Percentiles rank a stretch among this genome's conserved stretches.
These are phyloP conservation scores for Neurospora sp. DNA, from an alignment of 495 filamentous ascomycete genomes.

Conservation along the genomic window DNA sequence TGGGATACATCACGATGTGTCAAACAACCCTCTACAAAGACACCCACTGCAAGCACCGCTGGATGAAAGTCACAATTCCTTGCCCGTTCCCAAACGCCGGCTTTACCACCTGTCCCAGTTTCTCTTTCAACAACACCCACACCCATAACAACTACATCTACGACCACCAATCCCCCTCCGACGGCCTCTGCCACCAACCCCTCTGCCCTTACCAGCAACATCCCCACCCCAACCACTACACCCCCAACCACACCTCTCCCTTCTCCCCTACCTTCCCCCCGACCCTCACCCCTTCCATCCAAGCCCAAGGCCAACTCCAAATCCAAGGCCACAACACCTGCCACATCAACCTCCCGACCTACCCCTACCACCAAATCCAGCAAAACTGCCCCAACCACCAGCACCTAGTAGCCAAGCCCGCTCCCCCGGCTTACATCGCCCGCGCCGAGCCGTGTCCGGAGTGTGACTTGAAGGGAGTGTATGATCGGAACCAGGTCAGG, in stretches of 20 bases:
- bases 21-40: constrained; percentile 23
- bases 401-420: constrained; percentile 6
- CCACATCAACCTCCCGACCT: neutral
- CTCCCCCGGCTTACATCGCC: constrained; percentile 9
- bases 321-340: neutral
- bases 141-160: neutral
- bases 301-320: neutral
- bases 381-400: neutral
- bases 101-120: constrained; percentile 25
- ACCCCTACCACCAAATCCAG: neutral
- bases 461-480: constrained; percentile 18
- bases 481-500: constrained; percentile 27
- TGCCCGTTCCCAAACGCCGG: too few species aligned
- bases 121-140: constrained; percentile 16
- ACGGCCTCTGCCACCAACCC: neutral
- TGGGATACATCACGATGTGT: too few species aligned
- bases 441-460: constrained; percentile 14
- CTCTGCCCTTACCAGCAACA: neutral
- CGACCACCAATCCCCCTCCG: neutral
- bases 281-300: neutral
- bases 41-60: constrained; percentile 28
- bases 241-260: neutral
- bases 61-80: too few species aligned
- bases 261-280: neutral
- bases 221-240: neutral